Evolutionary conservation across 768 basidiomycete genomes (phyloP).

Genomic region (Boletus pseudopeckii): DNA sequence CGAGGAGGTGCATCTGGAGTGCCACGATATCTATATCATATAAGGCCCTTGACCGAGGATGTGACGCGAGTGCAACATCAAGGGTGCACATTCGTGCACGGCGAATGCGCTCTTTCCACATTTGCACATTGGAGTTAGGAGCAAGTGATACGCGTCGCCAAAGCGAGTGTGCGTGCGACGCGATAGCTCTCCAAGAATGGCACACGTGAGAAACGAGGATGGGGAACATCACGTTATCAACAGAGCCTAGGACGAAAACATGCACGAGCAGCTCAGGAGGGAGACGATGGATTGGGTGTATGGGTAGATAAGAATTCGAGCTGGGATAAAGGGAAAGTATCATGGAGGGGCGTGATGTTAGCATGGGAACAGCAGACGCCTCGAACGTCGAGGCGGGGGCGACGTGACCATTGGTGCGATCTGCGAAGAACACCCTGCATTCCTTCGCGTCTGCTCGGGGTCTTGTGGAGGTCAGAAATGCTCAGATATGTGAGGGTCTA

Average conservation of each 20-base stretch:
- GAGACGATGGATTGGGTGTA: conserved; percentile 54
- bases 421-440: conserved; percentile 15
- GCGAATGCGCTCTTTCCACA: conserved; percentile 62
- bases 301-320: conserved; percentile 21
- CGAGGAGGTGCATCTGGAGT: conserved; percentile 57
- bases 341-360: conserved; percentile 28
- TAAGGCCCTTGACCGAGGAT: conserved; percentile 8
- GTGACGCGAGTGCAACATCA: conserved; percentile 54
- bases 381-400: conserved; percentile 17
- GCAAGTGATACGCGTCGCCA: conserved; percentile 61
- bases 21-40: conserved; percentile 46
- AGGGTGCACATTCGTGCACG: conserved; percentile 61
- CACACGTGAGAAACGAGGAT: conserved; percentile 68
- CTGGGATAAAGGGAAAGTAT: conserved; percentile 24
- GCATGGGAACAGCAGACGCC: conserved; percentile 11
- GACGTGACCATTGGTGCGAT: conserved; percentile 21
- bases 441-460: conserved; percentile 19
- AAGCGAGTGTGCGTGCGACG: conserved; percentile 55
- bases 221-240: conserved; percentile 55
- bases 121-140: conserved; percentile 38
- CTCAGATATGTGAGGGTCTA: background rate
- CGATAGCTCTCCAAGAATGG: conserved; percentile 57
- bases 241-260: conserved; percentile 59
- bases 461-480: conserved; percentile 11
- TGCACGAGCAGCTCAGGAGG: conserved; percentile 63